A percentile compares a stretch with the other conserved stretches of the same genome.
Conservation (phyloP, 1,284 basidiomycete species). For the Rhodofomes roseus region DNA sequence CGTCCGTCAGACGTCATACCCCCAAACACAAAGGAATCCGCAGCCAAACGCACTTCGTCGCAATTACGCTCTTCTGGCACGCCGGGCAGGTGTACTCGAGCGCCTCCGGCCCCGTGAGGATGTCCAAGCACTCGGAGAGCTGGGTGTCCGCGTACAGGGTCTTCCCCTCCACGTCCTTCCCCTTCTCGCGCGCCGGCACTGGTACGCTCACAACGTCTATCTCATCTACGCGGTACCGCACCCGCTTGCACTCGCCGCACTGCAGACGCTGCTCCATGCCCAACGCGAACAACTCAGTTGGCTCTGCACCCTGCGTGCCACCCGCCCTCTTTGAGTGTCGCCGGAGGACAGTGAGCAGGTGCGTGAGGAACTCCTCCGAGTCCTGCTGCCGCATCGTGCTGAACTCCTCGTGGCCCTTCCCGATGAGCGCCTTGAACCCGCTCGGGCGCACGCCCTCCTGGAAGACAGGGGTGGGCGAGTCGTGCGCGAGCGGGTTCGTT, state of each 20-base stretch:
- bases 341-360: constrained; percentile 73
- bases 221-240: constrained; percentile 83
- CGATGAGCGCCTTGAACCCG: constrained; percentile 88
- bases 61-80: constrained; percentile 63
- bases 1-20: neutral
- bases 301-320: constrained; percentile 25
- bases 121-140: constrained; percentile 68
- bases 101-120: constrained; percentile 63
- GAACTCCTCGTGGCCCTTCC: constrained; percentile 93
- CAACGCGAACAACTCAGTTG: constrained; percentile 79
- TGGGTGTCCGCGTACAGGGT: constrained; percentile 65
- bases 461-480: constrained; percentile 58
- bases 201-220: constrained; percentile 80
- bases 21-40: neutral
- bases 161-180: constrained; percentile 59
- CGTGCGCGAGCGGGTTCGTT: constrained; percentile 34
- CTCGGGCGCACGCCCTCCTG: constrained; percentile 85
- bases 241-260: constrained; percentile 80
- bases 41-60: constrained; percentile 49
- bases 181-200: constrained; percentile 62
- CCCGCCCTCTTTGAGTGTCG: constrained; percentile 57
- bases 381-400: constrained; percentile 98
- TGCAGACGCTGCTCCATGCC: constrained; percentile 84
- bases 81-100: constrained; percentile 69
- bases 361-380: constrained; percentile 90